A percentile compares a stretch with the other conserved stretches of the same genome.
phyloP scores from a whole-genome alignment of 1,284 basidiomycete genomes.

The Mycena sp. region DNA sequence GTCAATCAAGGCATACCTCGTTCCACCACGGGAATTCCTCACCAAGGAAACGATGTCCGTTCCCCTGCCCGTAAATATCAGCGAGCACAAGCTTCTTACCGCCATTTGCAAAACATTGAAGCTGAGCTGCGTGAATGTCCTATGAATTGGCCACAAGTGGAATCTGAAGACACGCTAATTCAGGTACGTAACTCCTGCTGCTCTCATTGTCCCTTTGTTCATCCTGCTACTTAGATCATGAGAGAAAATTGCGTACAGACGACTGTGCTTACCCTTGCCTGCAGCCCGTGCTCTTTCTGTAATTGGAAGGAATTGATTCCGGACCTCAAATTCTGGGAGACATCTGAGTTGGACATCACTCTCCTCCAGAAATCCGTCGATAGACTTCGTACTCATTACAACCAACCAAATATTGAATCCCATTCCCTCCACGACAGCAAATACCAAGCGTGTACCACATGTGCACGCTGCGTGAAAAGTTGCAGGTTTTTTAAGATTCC shows the following conservation, averaged over 20 bases:
- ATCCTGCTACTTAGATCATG: too few relatives aligned
- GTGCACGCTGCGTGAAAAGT: background rate
- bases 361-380: too few relatives aligned
- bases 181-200: too few relatives aligned
- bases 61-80: background rate
- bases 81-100: background rate
- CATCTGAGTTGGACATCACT: slow-evolving; percentile 1
- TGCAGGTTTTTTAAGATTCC: background rate
- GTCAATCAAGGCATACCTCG: too few relatives aligned
- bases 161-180: too few relatives aligned
- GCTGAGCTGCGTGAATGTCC: background rate
- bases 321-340: background rate
- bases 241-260: slow-evolving; percentile 1
- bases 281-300: slow-evolving; percentile 14
- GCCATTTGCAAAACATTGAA: background rate
- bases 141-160: too few relatives aligned
- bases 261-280: background rate
- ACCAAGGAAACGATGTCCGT: background rate
- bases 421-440: too few relatives aligned
- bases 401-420: too few relatives aligned
- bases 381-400: too few relatives aligned
- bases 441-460: too few relatives aligned
- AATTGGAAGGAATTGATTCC: background rate
- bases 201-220: too few relatives aligned
- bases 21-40: too few relatives aligned